These are phyloP conservation scores for Neofusicoccum cordaticola DNA, from an alignment of 2,329 filamentous ascomycete genomes.

Conservation along the genomic window DNA sequence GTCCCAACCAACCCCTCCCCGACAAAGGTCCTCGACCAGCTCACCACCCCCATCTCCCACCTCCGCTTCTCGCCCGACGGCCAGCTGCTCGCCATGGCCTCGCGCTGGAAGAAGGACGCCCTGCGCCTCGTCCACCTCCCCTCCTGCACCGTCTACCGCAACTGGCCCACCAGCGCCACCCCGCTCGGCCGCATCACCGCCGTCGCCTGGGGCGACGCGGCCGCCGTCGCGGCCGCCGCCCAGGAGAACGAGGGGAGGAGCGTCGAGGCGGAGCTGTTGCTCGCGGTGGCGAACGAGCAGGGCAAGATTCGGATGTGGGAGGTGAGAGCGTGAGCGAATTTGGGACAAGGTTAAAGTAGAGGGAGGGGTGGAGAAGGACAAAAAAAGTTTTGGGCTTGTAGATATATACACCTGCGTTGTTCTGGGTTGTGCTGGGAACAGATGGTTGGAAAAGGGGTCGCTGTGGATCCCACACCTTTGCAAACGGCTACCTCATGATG, in stretches of 20 bases:
- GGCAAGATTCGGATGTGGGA: slow-evolving; percentile 92
- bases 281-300: slow-evolving; percentile 84
- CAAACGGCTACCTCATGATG: too few species aligned
- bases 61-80: slow-evolving; percentile 83
- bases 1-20: slow-evolving; percentile 71
- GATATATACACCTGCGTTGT: too few species aligned
- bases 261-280: slow-evolving; percentile 39
- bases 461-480: too few species aligned
- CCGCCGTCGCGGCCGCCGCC: too few species aligned
- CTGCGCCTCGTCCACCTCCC: slow-evolving; percentile 85
- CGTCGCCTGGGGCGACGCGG: slow-evolving; percentile 42
- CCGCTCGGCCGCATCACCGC: slow-evolving; percentile 77
- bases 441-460: too few species aligned
- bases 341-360: too few species aligned
- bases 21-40: slow-evolving; percentile 72
- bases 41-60: slow-evolving; percentile 79
- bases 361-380: too few species aligned
- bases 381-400: too few species aligned
- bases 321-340: slow-evolving; percentile 26
- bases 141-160: slow-evolving; percentile 88
- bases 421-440: too few species aligned
- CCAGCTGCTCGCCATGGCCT: slow-evolving; percentile 83
- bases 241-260: slow-evolving; percentile 14
- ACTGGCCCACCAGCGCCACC: slow-evolving; percentile 92
- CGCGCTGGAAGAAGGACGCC: slow-evolving; percentile 83